Evolutionary conservation across 108 stramenopile genomes (phyloP), one percentile per base, ranked within the genome.

Genomic region (Conticribra guillardii): DNA sequence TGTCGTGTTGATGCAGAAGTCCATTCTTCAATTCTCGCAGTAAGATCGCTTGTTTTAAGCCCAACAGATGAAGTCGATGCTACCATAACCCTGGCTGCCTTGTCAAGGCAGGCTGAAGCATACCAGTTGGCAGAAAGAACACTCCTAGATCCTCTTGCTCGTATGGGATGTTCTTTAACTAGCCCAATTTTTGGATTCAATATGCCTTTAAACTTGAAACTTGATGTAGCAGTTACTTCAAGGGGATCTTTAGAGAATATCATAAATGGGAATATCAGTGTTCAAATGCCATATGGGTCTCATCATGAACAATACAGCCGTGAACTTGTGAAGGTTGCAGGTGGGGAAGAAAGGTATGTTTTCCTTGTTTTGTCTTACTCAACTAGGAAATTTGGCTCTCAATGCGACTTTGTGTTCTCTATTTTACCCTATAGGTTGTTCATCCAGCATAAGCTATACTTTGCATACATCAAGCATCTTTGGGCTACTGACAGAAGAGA

Each of bases 41-140:
- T 97, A 5, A 85, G 98, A 47, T 91, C 95, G 7, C 78, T 98
- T 32, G 83, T 98, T 15, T 52, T 96, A 7, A 76, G 83, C 9
- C 96, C 95, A 1, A 76, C 78, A 29, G 97, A 99, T 34, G 97
- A 99, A 64, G 84, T 97, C 1, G 91, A 98, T 27, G 86, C 96
- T 21, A 98, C 90, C 59, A 76, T 99, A 30, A 90, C 91, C 26
- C 87, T 97, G 58, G 95, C 96, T 31, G 81, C 91, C 19, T 76
- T 99, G 5, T 98, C 97, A 26, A 79, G 96, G 31, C 87, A 96
- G 66, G 94, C 92, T 32, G 89, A 90, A 45, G 88, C 91, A 23
- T 89, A 78, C 66, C 81, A 81, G 24, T 72, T 97, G 18, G 92
- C 91, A 24, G 91, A 96, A 61, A 73, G 92, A 45, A 89, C 94